Evolutionary conservation across 192 early-diverging fungal species (phyloP).

Genomic region (Phycomyces blakesleeanus): DNA sequence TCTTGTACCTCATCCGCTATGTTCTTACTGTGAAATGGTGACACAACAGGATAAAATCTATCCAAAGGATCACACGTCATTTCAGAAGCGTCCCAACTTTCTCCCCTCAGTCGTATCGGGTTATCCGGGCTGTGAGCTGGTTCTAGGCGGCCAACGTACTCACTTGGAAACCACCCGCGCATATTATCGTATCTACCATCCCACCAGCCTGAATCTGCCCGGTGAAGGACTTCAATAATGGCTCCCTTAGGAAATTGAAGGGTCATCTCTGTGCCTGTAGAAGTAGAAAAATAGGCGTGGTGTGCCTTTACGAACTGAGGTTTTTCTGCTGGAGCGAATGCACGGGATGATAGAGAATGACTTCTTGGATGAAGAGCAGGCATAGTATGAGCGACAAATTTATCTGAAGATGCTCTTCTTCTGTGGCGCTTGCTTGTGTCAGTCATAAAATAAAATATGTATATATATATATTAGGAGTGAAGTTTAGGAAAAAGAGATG

Average conservation of each 20-base stretch:
- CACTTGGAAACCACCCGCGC: slow-evolving; percentile 16
- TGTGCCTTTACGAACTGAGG: background rate
- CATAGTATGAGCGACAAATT: too few relatives aligned
- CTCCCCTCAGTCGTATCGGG: slow-evolving; percentile 5
- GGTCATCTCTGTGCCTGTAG: background rate
- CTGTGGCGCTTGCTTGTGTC: too few relatives aligned
- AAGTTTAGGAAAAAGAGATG: too few relatives aligned
- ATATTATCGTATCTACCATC: slow-evolving; percentile 6
- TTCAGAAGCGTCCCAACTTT: background rate
- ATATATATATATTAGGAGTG: too few relatives aligned
- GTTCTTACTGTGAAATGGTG: background rate
- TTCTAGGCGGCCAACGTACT: background rate
- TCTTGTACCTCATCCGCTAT: background rate
- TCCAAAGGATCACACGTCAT: background rate
- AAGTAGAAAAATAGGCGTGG: slow-evolving; percentile 3
- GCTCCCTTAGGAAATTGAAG: slow-evolving; percentile 12
- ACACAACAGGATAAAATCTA: background rate
- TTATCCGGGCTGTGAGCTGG: background rate
- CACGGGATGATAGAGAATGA: too few relatives aligned
- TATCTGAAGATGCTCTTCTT: too few relatives aligned
- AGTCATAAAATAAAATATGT: too few relatives aligned
- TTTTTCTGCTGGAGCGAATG: background rate
- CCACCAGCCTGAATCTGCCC: slow-evolving; percentile 8
- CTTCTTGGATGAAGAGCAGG: too few relatives aligned
- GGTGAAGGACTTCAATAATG: slow-evolving; percentile 8